These are phyloP conservation scores for Lumnitzera littorea DNA, from an alignment of 345 rosid species.

Conservation along the genomic window DNA sequence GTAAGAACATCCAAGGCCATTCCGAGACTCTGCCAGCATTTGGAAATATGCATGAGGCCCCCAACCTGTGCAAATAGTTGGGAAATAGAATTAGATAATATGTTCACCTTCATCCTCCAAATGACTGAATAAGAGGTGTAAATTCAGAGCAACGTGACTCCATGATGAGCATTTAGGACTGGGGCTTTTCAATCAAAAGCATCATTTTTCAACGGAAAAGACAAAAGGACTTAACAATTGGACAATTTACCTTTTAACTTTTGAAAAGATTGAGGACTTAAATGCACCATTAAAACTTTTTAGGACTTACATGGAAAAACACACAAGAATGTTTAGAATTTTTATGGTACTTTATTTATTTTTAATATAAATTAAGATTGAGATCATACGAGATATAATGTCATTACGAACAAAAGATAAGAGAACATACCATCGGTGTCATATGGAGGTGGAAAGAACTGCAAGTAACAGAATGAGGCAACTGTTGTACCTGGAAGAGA, in stretches of 20 bases:
- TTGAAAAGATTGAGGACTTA: too few species aligned
- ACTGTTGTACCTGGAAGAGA: constrained; percentile 35
- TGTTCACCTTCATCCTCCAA: neutral
- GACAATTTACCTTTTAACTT: too few species aligned
- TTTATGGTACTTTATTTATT: too few species aligned
- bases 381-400: neutral
- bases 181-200: too few species aligned
- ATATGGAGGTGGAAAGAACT: constrained; percentile 39
- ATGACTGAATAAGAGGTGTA: neutral
- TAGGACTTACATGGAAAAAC: too few species aligned
- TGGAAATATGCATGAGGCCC: constrained; percentile 93
- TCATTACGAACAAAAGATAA: neutral
- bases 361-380: neutral
- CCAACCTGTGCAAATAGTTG: constrained; percentile 49
- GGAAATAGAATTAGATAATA: neutral
- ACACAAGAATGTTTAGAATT: too few species aligned
- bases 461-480: constrained; percentile 38
- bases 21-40: constrained; percentile 66
- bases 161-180: too few species aligned
- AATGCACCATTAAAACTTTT: too few species aligned
- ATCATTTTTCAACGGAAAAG: too few species aligned
- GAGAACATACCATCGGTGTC: constrained; percentile 24
- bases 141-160: neutral
- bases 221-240: too few species aligned
- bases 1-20: constrained; percentile 11